Percentiles rank a stretch among this genome's conserved stretches.
These are phyloP conservation scores for Verticillium alfalfae DNA, from an alignment of 2,329 filamentous ascomycete genomes.

Conservation along the genomic window DNA sequence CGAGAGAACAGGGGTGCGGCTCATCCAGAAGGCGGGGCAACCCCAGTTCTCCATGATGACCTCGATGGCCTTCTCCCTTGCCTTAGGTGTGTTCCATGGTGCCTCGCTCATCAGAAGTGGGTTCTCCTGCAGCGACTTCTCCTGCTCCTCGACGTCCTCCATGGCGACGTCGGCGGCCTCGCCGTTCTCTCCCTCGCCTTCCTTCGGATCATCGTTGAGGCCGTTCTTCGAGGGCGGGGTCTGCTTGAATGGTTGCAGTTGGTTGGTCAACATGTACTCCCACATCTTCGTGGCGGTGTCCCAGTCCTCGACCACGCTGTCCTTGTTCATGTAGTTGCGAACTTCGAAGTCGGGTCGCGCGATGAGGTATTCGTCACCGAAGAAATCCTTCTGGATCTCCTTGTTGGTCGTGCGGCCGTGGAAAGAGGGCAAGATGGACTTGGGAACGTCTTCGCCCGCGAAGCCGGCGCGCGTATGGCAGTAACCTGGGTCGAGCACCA, in stretches of 20 bases:
- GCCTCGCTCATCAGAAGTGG: constrained; percentile 92
- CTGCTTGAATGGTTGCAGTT: constrained; percentile 72
- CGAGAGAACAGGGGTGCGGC: constrained; percentile 80
- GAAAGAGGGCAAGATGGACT: constrained; percentile 84
- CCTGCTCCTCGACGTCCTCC: constrained; percentile 47
- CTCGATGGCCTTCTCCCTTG: constrained; percentile 90
- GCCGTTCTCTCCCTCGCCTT: constrained; percentile 56
- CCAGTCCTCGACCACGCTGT: constrained; percentile 94
- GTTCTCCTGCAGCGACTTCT: constrained; percentile 82
- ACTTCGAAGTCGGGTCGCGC: constrained; percentile 74
- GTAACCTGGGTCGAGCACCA: constrained; percentile 93
- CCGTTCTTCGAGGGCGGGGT: constrained; percentile 70
- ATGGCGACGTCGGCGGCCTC: constrained; percentile 53
- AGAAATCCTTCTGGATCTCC: constrained; percentile 55
- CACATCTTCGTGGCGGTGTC: constrained; percentile 83
- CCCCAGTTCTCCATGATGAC: constrained; percentile 97
- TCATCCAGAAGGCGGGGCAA: constrained; percentile 89
- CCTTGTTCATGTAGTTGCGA: constrained; percentile 84
- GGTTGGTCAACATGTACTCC: constrained; percentile 87
- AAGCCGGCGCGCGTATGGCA: constrained; percentile 89
- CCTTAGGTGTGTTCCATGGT: constrained; percentile 83
- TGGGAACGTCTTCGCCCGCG: constrained; percentile 94
- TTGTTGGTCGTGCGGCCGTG: constrained; percentile 62
- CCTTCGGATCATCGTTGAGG: constrained; percentile 62
- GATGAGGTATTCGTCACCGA: constrained; percentile 86